Evolutionary conservation across 192 early-diverging fungal genomes (phyloP).

Genomic region (Pilobolus umbonatus): DNA sequence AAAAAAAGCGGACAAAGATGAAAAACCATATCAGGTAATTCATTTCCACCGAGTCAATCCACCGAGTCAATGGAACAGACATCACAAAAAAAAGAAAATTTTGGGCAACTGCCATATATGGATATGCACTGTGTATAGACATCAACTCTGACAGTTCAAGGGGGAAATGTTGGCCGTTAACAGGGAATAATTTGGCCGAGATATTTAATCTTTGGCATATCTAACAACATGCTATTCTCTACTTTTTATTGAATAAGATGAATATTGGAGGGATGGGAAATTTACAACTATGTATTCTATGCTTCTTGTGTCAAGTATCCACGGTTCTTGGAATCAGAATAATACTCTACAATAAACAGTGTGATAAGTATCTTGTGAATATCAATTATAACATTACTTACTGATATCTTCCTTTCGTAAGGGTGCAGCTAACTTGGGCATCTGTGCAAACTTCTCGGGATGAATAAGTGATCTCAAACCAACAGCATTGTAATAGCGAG

Average conservation of each 20-base stretch:
- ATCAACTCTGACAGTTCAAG: no score
- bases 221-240: no score
- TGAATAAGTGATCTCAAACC: conserved; percentile 71
- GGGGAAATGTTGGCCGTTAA: no score
- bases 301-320: conserved; percentile 11
- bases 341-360: conserved; percentile 9
- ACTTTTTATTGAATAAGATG: no score
- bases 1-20: conserved; percentile 5
- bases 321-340: conserved; percentile 7
- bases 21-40: conserved; percentile 13
- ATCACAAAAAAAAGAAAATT: conserved; percentile 7
- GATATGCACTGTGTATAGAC: no score
- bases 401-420: conserved; percentile 57
- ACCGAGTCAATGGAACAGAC: conserved; percentile 26
- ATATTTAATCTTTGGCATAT: no score
- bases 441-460: conserved; percentile 70
- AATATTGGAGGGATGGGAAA: no score
- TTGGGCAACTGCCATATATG: no score
- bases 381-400: conserved; percentile 19
- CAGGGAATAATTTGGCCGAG: no score
- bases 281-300: no score
- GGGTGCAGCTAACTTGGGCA: conserved; percentile 67
- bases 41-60: conserved; percentile 27
- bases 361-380: neutral
- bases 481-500: conserved; percentile 74